Evolutionary conservation across 2,329 filamentous ascomycete species (phyloP), one percentile per base, ranked within the genome.

Genomic region (Venturia aucupariae): DNA sequence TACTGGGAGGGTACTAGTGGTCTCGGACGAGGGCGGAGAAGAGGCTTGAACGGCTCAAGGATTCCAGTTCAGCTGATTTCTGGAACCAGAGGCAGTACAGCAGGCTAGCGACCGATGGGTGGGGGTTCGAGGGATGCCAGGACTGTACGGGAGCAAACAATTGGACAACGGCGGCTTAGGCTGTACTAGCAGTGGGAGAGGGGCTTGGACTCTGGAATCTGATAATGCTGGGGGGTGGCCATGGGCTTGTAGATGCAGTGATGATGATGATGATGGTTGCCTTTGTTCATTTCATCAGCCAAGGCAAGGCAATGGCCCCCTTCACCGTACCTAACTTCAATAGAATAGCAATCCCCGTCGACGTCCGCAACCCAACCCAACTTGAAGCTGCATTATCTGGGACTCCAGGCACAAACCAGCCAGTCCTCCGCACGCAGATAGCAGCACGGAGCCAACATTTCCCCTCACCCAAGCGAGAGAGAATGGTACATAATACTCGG

Each of bases 21-120:
- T n/a, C n/a, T n/a, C n/a, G 22, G 51, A 57, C 51, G 51, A 35
- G 27, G 15, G 51, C 51, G 51, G 51, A 57, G 51, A 57, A 57
- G 51, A 57, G 27, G 51, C 30, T 48, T 48, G 44, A n/a, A 48
- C 44, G 6, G 44, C 10, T 48, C n/a, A 48, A n/a, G 13, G 48
- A 55, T 55, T 38, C n/a, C n/a, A n/a, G 10, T 54, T 57, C 51
- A 57, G 51, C 51, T 35, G 51, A 57, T 22, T 19, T 8, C 48
- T 32, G 44, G 44, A 54, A 7, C 24, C 24, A 54, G 48, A 54
- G n/a, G n/a, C n/a, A n/a, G n/a, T n/a, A n/a, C n/a, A 27, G 27
- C 27, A 35, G 30, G 17, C 11, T 10, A 57, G 8, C 24, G 35
- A 22, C 27, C 13, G 27, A 57, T 13, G 10, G 17, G 27, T 57